Conservation (phyloP, 2,329 filamentous ascomycete genomes). For the Stagonosporopsis vannaccii region DNA sequence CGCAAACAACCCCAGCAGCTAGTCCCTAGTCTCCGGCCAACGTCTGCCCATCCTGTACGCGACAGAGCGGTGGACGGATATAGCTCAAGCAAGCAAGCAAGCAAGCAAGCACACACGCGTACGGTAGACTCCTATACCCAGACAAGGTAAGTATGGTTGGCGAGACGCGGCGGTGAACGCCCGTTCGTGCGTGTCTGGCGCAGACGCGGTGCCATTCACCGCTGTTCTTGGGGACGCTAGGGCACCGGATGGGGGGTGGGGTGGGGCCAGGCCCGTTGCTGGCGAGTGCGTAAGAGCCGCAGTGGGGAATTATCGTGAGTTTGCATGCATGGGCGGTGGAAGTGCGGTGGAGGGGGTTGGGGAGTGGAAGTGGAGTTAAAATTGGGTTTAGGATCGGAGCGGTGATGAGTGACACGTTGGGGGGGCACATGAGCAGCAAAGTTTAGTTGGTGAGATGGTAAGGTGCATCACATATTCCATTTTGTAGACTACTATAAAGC, state of each 20-base stretch:
- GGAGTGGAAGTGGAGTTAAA: not conserved
- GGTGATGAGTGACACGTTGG: constrained; percentile 7
- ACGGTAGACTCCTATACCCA: not conserved
- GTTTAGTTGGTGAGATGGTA: not conserved
- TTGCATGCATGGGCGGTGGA: not conserved
- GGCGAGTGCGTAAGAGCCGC: constrained; percentile 7
- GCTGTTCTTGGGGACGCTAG: constrained; percentile 13
- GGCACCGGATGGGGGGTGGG: constrained; percentile 2
- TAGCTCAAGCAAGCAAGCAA: not conserved
- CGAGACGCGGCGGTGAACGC: not conserved
- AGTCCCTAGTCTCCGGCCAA: constrained; percentile 1
- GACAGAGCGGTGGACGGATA: not conserved
- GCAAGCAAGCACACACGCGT: not conserved
- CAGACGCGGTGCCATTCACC: constrained; percentile 3
- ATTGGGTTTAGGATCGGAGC: not conserved
- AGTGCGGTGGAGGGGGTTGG: constrained; percentile 2
- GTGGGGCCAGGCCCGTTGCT: constrained; percentile 3
- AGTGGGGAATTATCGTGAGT: constrained; percentile 13
- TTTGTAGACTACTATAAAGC: not conserved
- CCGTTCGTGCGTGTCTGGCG: constrained; percentile 4
- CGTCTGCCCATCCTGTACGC: not conserved
- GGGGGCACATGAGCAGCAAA: not conserved
- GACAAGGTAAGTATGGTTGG: not conserved
- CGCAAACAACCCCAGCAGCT: not conserved
- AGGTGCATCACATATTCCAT: constrained; percentile 1